Conservation (phyloP, 2,329 filamentous ascomycete species). For the Zymoseptoria crescenta region DNA sequence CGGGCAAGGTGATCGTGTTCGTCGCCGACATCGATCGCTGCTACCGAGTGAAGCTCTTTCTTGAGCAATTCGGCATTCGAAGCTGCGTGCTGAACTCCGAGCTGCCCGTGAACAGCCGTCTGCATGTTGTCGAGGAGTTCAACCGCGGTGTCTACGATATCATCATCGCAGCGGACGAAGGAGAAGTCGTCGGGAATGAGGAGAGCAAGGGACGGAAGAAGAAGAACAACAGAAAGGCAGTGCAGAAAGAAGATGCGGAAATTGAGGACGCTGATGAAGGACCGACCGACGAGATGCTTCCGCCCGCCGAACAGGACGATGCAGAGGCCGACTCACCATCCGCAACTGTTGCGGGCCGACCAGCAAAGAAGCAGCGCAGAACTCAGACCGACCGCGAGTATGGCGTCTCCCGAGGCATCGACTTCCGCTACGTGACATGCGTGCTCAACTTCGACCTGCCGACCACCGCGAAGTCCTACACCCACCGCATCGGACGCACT, state of each 20-base stretch:
- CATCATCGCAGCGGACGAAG: slow-evolving; percentile 91
- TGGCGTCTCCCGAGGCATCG: slow-evolving; percentile 89
- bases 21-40: slow-evolving; percentile 82
- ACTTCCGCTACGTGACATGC: slow-evolving; percentile 90
- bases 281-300: slow-evolving; percentile 6
- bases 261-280: slow-evolving; percentile 8
- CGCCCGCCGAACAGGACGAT: slow-evolving; percentile 23
- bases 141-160: slow-evolving; percentile 97
- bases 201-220: slow-evolving; percentile 30
- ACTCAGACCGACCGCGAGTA: slow-evolving; percentile 74
- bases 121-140: slow-evolving; percentile 95
- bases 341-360: slow-evolving; percentile 17
- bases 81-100: slow-evolving; percentile 93
- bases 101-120: slow-evolving; percentile 80
- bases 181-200: slow-evolving; percentile 68
- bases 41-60: slow-evolving; percentile 86
- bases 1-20: slow-evolving; percentile 81
- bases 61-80: slow-evolving; percentile 94
- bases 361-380: slow-evolving; percentile 56
- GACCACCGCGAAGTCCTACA: slow-evolving; percentile 80
- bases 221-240: slow-evolving; percentile 26
- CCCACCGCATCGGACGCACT: slow-evolving; percentile 91
- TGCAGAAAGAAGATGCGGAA: slow-evolving; percentile 27
- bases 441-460: slow-evolving; percentile 98
- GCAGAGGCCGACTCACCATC: slow-evolving; percentile 27